Conservation (phyloP, 176 grass and related monocot species). For the Triticum aestivum region DNA sequence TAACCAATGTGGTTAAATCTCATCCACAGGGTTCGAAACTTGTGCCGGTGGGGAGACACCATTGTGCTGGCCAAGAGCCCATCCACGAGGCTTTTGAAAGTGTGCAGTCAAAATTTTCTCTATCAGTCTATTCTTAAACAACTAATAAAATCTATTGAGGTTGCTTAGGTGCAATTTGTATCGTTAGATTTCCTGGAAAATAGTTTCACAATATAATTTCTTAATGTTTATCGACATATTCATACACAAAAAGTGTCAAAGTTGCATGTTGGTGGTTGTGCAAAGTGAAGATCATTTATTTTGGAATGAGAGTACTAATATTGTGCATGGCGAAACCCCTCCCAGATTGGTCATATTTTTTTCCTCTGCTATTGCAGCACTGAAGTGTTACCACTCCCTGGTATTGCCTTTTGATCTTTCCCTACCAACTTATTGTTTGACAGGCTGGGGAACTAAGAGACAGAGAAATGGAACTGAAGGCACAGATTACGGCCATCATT, state of each 20-base stretch:
- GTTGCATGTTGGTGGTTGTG: constrained; percentile 4
- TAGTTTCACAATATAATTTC: not conserved
- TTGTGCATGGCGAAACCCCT: not conserved
- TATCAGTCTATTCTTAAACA: not conserved
- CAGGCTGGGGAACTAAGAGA: constrained; percentile 85
- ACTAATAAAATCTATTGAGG: not conserved
- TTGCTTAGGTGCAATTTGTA: not conserved
- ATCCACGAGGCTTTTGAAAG: not conserved
- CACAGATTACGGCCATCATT: constrained; percentile 69
- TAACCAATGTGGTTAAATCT: too few species aligned
- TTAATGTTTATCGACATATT: not conserved
- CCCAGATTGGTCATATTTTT: not conserved
- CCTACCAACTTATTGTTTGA: constrained; percentile 7
- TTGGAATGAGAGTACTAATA: not conserved
- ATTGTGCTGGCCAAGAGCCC: too few species aligned
- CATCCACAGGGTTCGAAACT: too few species aligned
- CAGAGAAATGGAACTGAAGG: constrained; percentile 82
- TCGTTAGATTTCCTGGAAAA: not conserved
- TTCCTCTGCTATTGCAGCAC: not conserved
- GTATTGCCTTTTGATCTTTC: not conserved
- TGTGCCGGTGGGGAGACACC: too few species aligned
- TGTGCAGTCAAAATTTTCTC: constrained; percentile 1
- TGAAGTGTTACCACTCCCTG: not conserved
- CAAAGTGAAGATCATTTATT: constrained; percentile 4
- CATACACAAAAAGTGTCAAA: not conserved